Conservation (phyloP, 768 basidiomycete species). For the Kwoniella mangroviensis region DNA sequence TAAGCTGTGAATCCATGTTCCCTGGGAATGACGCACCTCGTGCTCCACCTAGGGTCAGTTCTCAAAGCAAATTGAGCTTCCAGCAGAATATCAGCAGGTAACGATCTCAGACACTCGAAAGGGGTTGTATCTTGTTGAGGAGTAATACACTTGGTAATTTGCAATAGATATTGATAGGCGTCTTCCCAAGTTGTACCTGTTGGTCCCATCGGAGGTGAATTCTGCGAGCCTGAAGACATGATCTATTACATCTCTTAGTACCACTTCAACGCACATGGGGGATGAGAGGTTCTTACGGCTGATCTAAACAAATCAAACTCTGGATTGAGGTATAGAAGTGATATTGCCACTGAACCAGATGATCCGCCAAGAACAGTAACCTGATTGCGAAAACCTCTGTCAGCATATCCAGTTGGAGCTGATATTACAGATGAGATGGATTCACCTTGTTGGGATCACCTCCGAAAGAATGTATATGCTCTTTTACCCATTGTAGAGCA, state of each 20-base stretch:
- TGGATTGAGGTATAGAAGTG: slow-evolving; percentile 56
- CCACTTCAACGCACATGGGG: too few species aligned
- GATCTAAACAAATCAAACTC: slow-evolving; percentile 15
- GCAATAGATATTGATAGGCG: slow-evolving; percentile 39
- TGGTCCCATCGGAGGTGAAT: slow-evolving; percentile 19
- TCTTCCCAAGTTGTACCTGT: slow-evolving; percentile 33
- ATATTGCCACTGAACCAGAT: slow-evolving; percentile 65
- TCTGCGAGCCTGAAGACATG: slow-evolving; percentile 37
- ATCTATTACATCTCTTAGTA: slow-evolving; percentile 19
- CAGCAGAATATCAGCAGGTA: slow-evolving; percentile 8
- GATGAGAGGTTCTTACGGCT: slow-evolving; percentile 14
- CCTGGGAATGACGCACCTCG: neutral
- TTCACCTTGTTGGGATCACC: slow-evolving; percentile 62
- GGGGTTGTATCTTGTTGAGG: slow-evolving; percentile 11
- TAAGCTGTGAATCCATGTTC: slow-evolving; percentile 52
- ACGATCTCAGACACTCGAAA: slow-evolving; percentile 44
- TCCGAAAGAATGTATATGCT: slow-evolving; percentile 70
- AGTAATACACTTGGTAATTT: slow-evolving; percentile 36
- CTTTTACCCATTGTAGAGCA: slow-evolving; percentile 67
- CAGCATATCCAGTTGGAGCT: slow-evolving; percentile 59
- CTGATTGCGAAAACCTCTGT: slow-evolving; percentile 37
- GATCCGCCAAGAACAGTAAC: slow-evolving; percentile 64
- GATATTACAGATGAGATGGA: neutral
- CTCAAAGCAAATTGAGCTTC: neutral
- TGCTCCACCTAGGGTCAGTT: neutral